Evolutionary conservation across 2,329 filamentous ascomycete genomes (phyloP), one percentile per base, ranked within the genome.

Genomic region (Aspergillus quadrilineatus): DNA sequence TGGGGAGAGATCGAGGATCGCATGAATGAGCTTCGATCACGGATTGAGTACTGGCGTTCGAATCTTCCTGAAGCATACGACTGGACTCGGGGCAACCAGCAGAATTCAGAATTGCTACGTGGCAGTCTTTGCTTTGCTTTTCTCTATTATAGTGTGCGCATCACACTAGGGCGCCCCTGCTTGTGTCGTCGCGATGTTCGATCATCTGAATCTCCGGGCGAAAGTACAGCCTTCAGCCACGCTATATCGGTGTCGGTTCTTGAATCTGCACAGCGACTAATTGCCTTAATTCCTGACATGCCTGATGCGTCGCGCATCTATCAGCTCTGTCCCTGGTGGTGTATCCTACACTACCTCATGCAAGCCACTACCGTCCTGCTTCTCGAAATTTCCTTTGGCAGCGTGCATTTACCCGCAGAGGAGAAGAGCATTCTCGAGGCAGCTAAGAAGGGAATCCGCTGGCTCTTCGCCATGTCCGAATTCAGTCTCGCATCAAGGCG

Each of bases 351-450:
- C 56, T 76, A 73, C 50, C 64, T 79, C 15, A 77, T 79, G 67
- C 77, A 79, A 62, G 68, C 75, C 2, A 66, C 69, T 3, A 77
- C 74, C 3, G 71, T 79, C 15, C 66, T 79, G 29, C 71, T 79
- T 48, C 71, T 79, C n/a, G 77, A 79, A 61, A 65, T 79, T 5
- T 74, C 76, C 10, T 78, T 78, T 48, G 71, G 73, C 22, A 69
- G 66, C 45, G 70, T 77, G n/a, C 77, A 78, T 59, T 72, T 73
- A 62, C 76, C 77, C 5, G 67, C 73, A 10, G 67, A 73, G 29
- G 75, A 76, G 46, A 62, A 63, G 5, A 62, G 63, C 7, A 72
- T 75, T n/a, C 57, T 79, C 5, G 46, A 59, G 1, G 58, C 70
- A 1, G 59, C 73, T 9, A 79, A 78, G 56, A 78, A 78, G 57